Base-by-base conservation (phyloP, 225 moss, liverwort and hornwort species). In the Physcomitrium patens region DNA sequence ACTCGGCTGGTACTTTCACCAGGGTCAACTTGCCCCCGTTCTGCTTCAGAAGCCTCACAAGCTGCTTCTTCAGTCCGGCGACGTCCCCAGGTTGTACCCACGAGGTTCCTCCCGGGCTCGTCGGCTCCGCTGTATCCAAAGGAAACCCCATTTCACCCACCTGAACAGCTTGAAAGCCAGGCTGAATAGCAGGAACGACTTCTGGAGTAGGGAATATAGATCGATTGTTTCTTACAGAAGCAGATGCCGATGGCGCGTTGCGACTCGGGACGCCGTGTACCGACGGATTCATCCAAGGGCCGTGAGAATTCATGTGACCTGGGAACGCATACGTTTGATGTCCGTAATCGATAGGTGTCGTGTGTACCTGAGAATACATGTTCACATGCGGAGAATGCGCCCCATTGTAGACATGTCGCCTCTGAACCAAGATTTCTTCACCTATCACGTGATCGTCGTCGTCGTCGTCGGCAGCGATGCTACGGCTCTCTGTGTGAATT, bases 381-480 rank as follows among this genome's bases (percentile, higher is more conserved):
- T 37, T 37, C 7, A 37, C 31, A 37, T 37, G 31, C 31, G 80
- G 12, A 2, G 78, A 22, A 1, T 70, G 58, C 26, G 18, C 63
- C 54, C 60, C 59, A 44, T 31, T 74, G 3, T 77, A 79, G 2
- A 5, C 52, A 1, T 79, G 84, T 20, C 82, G 78, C 0, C 85
- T 70, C 28, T 80, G 85, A 9, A 85, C 78, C 9, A 89, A 26
- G 43, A 89, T 89, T 53, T 89, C 81, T 24, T 89, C 88, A 16
- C 83, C 85, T 4, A 41, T 71, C 0, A 88, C 88, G 60, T 83
- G 79, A 15, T 83, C 83, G 28, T 78, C 80, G 15, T 77, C 83
- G 59, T 80, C 80, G 24, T 68, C 53, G 47, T 44, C 76, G 43
- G 19, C 8, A n/a, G n/a, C 4, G 6, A 26, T 8, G 26, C 48